Evolutionary conservation across 2,329 filamentous ascomycete species (phyloP), one percentile per base, ranked within the genome.

Genomic region (Nothopassalora personata): DNA sequence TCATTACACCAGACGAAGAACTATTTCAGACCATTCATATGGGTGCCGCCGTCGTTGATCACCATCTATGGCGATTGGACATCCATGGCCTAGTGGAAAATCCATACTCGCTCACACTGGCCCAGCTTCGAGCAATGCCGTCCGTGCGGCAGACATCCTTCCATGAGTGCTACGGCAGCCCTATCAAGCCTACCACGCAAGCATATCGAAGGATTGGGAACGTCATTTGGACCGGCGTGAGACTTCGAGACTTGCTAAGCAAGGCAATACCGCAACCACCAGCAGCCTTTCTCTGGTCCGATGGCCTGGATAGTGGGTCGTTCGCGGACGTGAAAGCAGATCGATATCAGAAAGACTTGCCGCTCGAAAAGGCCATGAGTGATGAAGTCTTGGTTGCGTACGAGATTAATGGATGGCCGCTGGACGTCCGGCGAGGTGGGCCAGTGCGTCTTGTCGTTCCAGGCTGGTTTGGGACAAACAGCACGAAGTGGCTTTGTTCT

Each of bases 1-100:
- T 97, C 5, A 93, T 99, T 23, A 94, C 94, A 78, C 97, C 93
- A 3, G 52, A 45, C 36, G n/a, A 27, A 19, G n/a, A 56, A 13
- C 68, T 75, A 5, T 75, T 75, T 56, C 71, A 74, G 45, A 74
- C 72, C 1, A 70, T 73, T 11, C 73, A 75, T 57, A 72, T 74
- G 69, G 72, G 72, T 3, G 62, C 62, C 7, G 68, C 72, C 3
- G 63, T 68, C 2, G 63, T 75, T 13, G 66, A 73, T 23, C 27
- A 62, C 7, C 19, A 63, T 0, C 64, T 60, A n/a, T 74, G 70
- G 67, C 58, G 60, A 4, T 66, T 75, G 2, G 60, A 70, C 0
- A 57, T 74, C 15, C 67, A 71, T 52, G 73, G 73, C 3, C 62
- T 73, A 2, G 71, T 75, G 1, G 47, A 66, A 8, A 52, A 56